Evolutionary conservation across 805 yeast genomes (phyloP), one percentile per base, ranked within the genome.

Genomic region (Teunomyces panamensis): DNA sequence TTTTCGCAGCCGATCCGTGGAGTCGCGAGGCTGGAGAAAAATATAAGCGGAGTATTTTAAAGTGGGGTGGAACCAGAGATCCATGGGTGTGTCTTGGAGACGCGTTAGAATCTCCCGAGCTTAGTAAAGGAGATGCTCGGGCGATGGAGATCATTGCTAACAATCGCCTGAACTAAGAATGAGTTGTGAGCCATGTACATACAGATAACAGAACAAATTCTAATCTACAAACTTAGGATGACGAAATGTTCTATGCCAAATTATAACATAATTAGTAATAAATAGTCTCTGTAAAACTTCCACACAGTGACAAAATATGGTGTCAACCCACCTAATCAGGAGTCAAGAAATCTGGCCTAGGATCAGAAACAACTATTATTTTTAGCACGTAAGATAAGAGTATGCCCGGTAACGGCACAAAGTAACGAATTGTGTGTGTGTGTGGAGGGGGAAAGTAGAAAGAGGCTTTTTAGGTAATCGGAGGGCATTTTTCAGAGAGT

Each of bases 41-140:
- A 55, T 88, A 89, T 63, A 81, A 78, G 54, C 68, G 81, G 28
- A 77, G 81, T 49, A 84, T 94, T 0, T 69, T 94, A 49, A 80
- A 80, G 58, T 92, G 97, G 97, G 99, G 99, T 17, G 99, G 99
- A 0, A 80, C 95, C 2, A 77, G 81, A 50, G 90, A 89, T 58
- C 95, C 98, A 0, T 89, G 97, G 96, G 71, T 73, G 16, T 84
- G 96, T 60, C 70, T 94, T 13, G 87, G 95, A 1, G 87, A 86
- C 48, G 90, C 87, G 2, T 69, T 94, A 44, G 89, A 84, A 44
- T 74, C 79, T 28, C 81, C 82, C 0, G 78, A 73, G 41, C 67
- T 90, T 39, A 71, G 72, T 3, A 68, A 71, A 24, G 97, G 96
- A 4, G 96, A 86, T 49, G 70, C 77, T 20, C 65, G 69, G 32